Conservation (phyloP, 2,329 filamentous ascomycete species). For the Fusarium sp. region DNA sequence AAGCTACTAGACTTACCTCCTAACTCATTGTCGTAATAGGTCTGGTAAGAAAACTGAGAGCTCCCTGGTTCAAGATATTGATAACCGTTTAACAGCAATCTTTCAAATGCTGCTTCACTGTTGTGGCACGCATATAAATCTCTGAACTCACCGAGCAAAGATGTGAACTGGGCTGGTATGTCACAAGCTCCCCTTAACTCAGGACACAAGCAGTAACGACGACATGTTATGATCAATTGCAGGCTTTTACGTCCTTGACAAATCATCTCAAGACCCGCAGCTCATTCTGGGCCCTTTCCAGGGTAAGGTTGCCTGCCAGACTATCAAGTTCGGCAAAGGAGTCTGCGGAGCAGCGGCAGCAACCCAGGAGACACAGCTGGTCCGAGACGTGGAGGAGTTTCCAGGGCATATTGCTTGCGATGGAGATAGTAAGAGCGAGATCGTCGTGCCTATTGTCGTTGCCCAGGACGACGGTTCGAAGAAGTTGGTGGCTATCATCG, state of each 20-base stretch:
- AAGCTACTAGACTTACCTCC: constrained; percentile 31
- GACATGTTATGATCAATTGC: constrained; percentile 12
- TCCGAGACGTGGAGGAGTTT: constrained; percentile 78
- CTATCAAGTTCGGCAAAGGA: constrained; percentile 77
- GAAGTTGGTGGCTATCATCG: constrained; percentile 79
- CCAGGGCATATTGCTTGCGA: constrained; percentile 88
- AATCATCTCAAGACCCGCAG: constrained; percentile 57
- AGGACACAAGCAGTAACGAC: constrained; percentile 16
- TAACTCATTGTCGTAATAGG: constrained; percentile 29
- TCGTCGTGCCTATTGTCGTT: constrained; percentile 79
- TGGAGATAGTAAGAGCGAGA: constrained; percentile 79
- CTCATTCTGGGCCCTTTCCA: constrained; percentile 85
- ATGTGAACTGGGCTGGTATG: constrained; percentile 82
- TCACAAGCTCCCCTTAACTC: background rate
- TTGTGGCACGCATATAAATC: constrained; percentile 86
- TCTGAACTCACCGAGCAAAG: constrained; percentile 71
- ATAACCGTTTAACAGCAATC: constrained; percentile 68
- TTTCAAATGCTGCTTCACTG: constrained; percentile 79
- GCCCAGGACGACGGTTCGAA: constrained; percentile 47
- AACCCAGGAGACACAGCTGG: constrained; percentile 71
- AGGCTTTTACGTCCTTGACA: constrained; percentile 81
- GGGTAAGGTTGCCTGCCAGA: constrained; percentile 84
- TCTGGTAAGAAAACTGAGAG: constrained; percentile 41
- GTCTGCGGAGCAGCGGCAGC: constrained; percentile 80
- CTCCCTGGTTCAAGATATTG: too few species aligned